These are phyloP conservation scores for Phytophthora rubi DNA, from an alignment of 352 stramenopile species.

Conservation along the genomic window DNA sequence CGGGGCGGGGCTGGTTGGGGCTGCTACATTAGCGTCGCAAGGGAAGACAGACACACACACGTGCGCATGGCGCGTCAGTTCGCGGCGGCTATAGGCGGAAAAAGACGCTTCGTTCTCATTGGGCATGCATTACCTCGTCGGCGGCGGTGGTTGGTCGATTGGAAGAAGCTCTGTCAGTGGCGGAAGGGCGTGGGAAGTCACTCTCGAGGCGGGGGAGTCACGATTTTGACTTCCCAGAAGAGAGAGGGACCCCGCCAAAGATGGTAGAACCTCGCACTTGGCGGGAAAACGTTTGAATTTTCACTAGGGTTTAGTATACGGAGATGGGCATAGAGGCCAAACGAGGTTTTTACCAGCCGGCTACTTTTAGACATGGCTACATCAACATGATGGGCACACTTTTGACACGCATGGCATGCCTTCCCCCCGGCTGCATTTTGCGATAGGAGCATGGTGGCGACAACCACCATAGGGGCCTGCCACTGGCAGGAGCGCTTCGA, in stretches of 20 bases:
- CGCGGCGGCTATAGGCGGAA: conserved; percentile 77
- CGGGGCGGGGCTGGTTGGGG: background rate
- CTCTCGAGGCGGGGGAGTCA: background rate
- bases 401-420: background rate
- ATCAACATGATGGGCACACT: conserved; percentile 5
- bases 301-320: background rate
- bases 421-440: background rate
- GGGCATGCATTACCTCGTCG: conserved; percentile 43
- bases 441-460: conserved; percentile 3
- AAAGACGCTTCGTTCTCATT: conserved; percentile 72
- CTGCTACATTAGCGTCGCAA: conserved; percentile 5
- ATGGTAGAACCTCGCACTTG: conserved; percentile 15
- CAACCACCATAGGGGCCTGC: conserved; percentile 28
- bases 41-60: conserved; percentile 17
- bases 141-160: conserved; percentile 40
- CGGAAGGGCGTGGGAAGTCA: conserved; percentile 8
- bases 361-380: conserved; percentile 20
- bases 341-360: conserved; percentile 13
- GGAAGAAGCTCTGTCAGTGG: conserved; percentile 18
- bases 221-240: background rate
- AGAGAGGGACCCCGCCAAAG: conserved; percentile 1
- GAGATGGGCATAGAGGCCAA: background rate
- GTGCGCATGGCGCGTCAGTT: conserved; percentile 15
- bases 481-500: conserved; percentile 76
- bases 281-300: conserved; percentile 19